A percentile compares a stretch with the other conserved stretches of the same genome.
phyloP scores from a whole-genome alignment of 345 rosid species.

The Syzygium aqueum region DNA sequence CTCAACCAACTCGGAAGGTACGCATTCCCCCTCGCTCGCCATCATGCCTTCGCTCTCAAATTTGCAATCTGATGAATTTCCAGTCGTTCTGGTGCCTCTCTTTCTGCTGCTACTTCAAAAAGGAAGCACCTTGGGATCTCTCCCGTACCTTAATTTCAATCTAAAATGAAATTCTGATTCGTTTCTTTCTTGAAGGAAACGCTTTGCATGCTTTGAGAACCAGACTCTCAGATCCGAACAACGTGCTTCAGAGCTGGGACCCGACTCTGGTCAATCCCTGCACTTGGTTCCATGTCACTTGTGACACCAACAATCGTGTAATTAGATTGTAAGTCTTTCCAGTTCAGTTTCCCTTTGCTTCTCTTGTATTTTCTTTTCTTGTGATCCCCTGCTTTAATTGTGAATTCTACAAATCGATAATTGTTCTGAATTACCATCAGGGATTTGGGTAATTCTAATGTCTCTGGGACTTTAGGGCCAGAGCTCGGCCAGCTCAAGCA shows the following conservation, averaged over 20 bases:
- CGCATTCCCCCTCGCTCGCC: not conserved
- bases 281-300: slow-evolving; percentile 82
- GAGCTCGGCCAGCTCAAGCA: slow-evolving; percentile 58
- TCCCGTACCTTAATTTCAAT: not conserved
- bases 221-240: slow-evolving; percentile 57
- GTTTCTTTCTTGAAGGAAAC: slow-evolving; percentile 37
- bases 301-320: slow-evolving; percentile 61
- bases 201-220: slow-evolving; percentile 62
- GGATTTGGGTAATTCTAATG: slow-evolving; percentile 59
- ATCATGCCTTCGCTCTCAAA: not conserved
- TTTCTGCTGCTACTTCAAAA: not conserved
- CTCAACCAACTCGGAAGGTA: slow-evolving; percentile 58
- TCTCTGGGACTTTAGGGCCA: slow-evolving; percentile 64
- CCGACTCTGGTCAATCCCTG: slow-evolving; percentile 85
- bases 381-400: not conserved
- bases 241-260: slow-evolving; percentile 84
- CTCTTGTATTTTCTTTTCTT: not conserved
- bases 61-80: not conserved
- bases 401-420: not conserved
- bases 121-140: not conserved
- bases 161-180: not conserved
- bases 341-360: not conserved
- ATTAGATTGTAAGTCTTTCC: slow-evolving; percentile 38
- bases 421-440: slow-evolving; percentile 16
- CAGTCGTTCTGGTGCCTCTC: not conserved